phyloP scores from a whole-genome alignment of 2,329 filamentous ascomycete genomes.

The Alternaria tenuissima region DNA sequence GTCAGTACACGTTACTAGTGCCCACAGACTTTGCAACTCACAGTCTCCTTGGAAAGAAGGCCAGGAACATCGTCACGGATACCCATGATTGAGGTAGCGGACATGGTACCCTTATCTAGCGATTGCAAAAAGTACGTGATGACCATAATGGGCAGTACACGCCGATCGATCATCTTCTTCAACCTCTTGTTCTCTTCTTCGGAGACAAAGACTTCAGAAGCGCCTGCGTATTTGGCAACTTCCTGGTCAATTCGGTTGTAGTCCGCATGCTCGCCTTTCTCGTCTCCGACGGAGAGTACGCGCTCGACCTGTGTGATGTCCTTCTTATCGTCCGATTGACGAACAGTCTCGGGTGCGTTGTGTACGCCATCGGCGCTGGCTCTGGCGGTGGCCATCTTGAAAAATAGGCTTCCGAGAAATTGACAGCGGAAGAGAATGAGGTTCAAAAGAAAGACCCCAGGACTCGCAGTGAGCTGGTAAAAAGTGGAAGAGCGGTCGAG shows the following conservation, averaged over 20 bases:
- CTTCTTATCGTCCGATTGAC: conserved; percentile 33
- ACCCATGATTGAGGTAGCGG: conserved; percentile 70
- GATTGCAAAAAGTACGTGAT: conserved; percentile 74
- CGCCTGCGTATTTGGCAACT: conserved; percentile 72
- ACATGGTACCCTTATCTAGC: conserved; percentile 73
- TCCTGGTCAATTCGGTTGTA: conserved; percentile 72
- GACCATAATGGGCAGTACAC: conserved; percentile 75
- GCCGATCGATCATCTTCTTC: conserved; percentile 70
- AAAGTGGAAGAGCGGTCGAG: conserved; percentile 21
- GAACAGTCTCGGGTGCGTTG: conserved; percentile 24
- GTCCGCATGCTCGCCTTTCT: conserved; percentile 64
- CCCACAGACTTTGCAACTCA: conserved; percentile 20
- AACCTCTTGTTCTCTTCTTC: conserved; percentile 68
- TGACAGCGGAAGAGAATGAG: conserved; percentile 21
- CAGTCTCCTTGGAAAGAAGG: conserved; percentile 37
- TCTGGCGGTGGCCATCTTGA: conserved; percentile 31
- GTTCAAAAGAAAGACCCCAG: conserved; percentile 19
- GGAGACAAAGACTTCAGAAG: conserved; percentile 64
- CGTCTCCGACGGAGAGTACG: conserved; percentile 56
- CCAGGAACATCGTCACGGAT: conserved; percentile 55
- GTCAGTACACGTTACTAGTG: conserved; percentile 14
- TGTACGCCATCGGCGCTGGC: conserved; percentile 27
- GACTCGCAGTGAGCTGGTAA: conserved; percentile 27
- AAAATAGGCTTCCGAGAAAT: conserved; percentile 14
- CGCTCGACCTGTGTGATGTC: conserved; percentile 59